Percentiles rank a stretch among this genome's conserved stretches.
These are phyloP conservation scores for Talaromyces ruber DNA, from an alignment of 495 filamentous ascomycete species.

Conservation along the genomic window DNA sequence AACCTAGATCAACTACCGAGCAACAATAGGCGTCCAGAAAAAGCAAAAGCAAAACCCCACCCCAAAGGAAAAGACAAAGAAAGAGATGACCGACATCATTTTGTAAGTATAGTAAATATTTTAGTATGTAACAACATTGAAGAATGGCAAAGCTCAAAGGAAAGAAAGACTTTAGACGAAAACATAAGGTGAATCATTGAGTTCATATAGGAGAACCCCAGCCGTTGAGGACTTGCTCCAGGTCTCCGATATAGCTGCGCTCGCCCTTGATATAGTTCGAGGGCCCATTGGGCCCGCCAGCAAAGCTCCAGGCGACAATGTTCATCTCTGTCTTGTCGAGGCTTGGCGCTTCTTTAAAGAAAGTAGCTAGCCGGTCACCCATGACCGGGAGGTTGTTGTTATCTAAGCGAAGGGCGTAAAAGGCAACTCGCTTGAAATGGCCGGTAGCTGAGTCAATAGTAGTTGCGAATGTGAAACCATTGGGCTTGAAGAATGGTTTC, in stretches of 20 bases:
- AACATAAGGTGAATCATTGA: background rate
- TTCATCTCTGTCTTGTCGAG: conserved; percentile 5
- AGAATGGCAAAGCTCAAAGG: background rate
- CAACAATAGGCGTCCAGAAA: background rate
- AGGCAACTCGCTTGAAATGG: conserved; percentile 9
- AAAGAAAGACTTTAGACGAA: background rate
- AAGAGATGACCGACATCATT: background rate
- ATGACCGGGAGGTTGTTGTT: background rate
- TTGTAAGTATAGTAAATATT: background rate
- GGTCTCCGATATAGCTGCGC: conserved; percentile 8
- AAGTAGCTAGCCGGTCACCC: conserved; percentile 7
- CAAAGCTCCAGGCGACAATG: conserved; percentile 10
- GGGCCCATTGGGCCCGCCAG: background rate
- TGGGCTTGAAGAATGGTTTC: background rate
- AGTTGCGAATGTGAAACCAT: conserved; percentile 6
- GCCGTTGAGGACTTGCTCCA: conserved; percentile 2
- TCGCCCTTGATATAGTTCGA: conserved; percentile 10
- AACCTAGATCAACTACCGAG: background rate
- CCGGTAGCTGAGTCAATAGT: conserved; percentile 6
- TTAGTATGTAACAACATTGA: background rate
- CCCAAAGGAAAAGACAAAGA: background rate
- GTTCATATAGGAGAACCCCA: conserved; percentile 4
- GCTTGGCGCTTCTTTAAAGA: conserved; percentile 6
- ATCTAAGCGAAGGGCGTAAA: conserved; percentile 9
- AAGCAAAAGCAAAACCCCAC: background rate